Evolutionary conservation across 1,284 basidiomycete genomes (phyloP).

Genomic region (Lentinula novae-zelandiae): DNA sequence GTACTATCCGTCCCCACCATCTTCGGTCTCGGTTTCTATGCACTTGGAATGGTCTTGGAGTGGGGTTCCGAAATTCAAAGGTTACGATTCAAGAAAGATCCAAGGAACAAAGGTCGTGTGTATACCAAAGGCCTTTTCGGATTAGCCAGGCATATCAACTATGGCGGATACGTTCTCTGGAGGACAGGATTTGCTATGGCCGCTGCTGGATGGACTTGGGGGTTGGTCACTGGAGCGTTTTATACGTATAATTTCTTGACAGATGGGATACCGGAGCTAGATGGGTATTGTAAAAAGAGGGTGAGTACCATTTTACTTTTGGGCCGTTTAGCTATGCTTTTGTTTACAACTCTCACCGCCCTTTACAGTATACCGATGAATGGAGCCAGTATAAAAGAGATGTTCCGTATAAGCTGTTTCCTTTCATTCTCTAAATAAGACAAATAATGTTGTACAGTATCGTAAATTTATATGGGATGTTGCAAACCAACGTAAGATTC

Average conservation of each 20-base stretch:
- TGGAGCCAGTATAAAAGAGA: slow-evolving; percentile 19
- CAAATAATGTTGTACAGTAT: too few species aligned
- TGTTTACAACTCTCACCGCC: neutral
- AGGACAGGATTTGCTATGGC: slow-evolving; percentile 18
- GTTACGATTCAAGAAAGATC: slow-evolving; percentile 22
- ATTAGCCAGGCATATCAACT: slow-evolving; percentile 21
- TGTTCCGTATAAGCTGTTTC: slow-evolving; percentile 19
- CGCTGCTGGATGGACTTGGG: slow-evolving; percentile 11
- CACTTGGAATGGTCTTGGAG: slow-evolving; percentile 18
- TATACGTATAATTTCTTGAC: slow-evolving; percentile 5
- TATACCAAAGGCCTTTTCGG: slow-evolving; percentile 19
- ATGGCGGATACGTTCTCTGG: slow-evolving; percentile 21
- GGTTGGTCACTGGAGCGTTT: neutral
- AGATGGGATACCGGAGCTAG: slow-evolving; percentile 11
- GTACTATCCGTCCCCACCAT: neutral
- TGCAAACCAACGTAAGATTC: too few species aligned
- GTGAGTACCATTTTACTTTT: neutral
- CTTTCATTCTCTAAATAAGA: slow-evolving; percentile 14
- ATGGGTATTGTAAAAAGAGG: slow-evolving; percentile 7
- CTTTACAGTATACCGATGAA: slow-evolving; percentile 14
- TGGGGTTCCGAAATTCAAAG: slow-evolving; percentile 18
- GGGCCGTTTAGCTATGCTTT: neutral
- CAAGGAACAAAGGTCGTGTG: slow-evolving; percentile 20
- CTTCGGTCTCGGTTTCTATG: slow-evolving; percentile 14
- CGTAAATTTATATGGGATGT: too few species aligned